phyloP scores from a whole-genome alignment of 108 stramenopile genomes.

The Fragilaria radians region DNA sequence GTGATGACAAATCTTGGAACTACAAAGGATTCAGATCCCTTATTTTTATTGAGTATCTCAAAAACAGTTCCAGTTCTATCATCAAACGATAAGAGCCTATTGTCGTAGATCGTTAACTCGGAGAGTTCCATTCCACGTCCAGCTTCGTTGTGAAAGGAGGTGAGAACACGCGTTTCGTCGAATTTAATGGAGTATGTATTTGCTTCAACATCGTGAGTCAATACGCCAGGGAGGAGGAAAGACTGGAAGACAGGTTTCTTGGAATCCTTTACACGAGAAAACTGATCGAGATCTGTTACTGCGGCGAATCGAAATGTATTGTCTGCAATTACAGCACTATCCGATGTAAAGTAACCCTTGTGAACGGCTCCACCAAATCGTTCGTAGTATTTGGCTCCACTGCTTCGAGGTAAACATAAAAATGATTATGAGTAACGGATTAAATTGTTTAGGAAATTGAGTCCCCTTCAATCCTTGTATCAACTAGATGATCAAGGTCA shows the following conservation, averaged over 20 bases:
- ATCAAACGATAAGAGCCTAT: conserved; percentile 83
- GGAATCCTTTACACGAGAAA: conserved; percentile 43
- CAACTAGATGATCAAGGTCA: not conserved
- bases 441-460: not conserved
- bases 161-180: conserved; percentile 47
- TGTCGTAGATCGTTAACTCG: conserved; percentile 80
- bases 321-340: conserved; percentile 34
- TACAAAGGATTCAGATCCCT: conserved; percentile 60
- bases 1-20: conserved; percentile 88
- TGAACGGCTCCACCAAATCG: conserved; percentile 62
- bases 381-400: not conserved
- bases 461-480: not conserved
- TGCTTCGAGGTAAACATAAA: not conserved
- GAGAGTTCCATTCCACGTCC: conserved; percentile 92
- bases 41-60: conserved; percentile 71
- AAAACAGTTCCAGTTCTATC: conserved; percentile 96
- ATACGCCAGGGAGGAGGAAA: conserved; percentile 54
- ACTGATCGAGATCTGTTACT: conserved; percentile 84
- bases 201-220: conserved; percentile 31
- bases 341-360: conserved; percentile 58
- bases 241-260: conserved; percentile 66
- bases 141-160: conserved; percentile 89
- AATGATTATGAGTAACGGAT: not conserved
- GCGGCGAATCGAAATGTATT: conserved; percentile 71
- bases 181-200: conserved; percentile 47